Evolutionary conservation across 2,329 filamentous ascomycete species (phyloP).

Genomic region (Juglanconis sp.): DNA sequence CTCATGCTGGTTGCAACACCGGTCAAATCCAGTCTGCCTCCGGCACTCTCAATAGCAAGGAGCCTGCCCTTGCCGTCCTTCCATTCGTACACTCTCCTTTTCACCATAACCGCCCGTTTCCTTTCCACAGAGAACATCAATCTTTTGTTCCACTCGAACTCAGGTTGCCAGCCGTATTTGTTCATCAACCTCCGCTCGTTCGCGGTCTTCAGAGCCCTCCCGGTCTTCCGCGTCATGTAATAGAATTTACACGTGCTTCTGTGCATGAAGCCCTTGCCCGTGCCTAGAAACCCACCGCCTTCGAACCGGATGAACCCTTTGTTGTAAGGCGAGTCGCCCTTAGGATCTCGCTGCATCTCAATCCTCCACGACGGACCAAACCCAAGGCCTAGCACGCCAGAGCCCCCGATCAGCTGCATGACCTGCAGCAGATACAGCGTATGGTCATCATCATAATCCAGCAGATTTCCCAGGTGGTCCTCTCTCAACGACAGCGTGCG

Average conservation of each 20-base stretch:
- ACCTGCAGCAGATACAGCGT: slow-evolving; percentile 11
- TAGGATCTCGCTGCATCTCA: slow-evolving; percentile 11
- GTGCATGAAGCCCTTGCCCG: slow-evolving; percentile 9
- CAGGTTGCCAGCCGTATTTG: slow-evolving; percentile 7
- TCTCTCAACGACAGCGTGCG: slow-evolving; percentile 7
- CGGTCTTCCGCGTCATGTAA: slow-evolving; percentile 17
- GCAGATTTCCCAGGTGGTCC: neutral
- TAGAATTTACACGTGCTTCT: slow-evolving; percentile 17
- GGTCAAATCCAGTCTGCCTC: slow-evolving; percentile 8
- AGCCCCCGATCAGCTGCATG: slow-evolving; percentile 9
- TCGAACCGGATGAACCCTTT: slow-evolving; percentile 11
- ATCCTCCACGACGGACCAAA: slow-evolving; percentile 12
- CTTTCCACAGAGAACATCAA: slow-evolving; percentile 12
- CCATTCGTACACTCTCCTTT: slow-evolving; percentile 2
- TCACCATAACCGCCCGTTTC: neutral
- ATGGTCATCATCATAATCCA: slow-evolving; percentile 5
- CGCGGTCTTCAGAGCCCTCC: neutral
- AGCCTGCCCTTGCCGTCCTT: slow-evolving; percentile 10
- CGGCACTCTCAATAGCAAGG: slow-evolving; percentile 7
- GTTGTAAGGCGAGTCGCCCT: neutral
- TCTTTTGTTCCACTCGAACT: slow-evolving; percentile 10
- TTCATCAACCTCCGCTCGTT: slow-evolving; percentile 31
- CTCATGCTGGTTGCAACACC: slow-evolving; percentile 9
- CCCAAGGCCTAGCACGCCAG: slow-evolving; percentile 4
- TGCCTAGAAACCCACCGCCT: slow-evolving; percentile 8